phyloP scores from a whole-genome alignment of 176 grass and related monocot species.

The Oryza brachyantha region DNA sequence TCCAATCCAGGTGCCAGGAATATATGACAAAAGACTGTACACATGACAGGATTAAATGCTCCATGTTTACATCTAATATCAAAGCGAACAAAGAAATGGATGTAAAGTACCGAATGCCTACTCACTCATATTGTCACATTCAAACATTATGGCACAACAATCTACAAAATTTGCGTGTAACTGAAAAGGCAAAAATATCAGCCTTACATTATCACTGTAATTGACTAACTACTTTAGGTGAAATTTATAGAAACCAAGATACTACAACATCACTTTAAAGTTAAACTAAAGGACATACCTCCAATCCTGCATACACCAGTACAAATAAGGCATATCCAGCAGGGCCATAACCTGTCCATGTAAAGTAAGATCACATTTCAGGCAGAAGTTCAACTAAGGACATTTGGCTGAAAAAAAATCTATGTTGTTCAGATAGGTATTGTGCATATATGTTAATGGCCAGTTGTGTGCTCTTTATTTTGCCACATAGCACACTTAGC shows the following conservation, averaged over 20 bases:
- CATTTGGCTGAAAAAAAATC: neutral
- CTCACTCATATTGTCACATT: neutral
- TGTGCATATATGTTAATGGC: neutral
- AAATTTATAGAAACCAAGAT: neutral
- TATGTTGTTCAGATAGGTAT: constrained; percentile 19
- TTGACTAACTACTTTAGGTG: neutral
- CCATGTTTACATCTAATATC: neutral
- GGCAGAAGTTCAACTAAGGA: neutral
- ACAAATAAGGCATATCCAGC: constrained; percentile 94
- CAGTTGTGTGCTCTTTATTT: neutral
- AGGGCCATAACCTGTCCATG: constrained; percentile 78
- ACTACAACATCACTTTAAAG: neutral
- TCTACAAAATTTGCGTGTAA: neutral
- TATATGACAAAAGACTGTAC: neutral
- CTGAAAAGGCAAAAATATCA: neutral
- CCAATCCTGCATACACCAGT: constrained; percentile 85
- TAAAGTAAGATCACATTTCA: constrained; percentile 6
- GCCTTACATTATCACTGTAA: neutral
- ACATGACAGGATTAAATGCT: neutral
- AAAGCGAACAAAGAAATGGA: neutral
- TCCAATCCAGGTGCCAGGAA: constrained; percentile 10
- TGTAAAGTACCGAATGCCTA: neutral
- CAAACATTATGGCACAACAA: neutral
- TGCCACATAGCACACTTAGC: neutral
- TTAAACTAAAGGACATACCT: constrained; percentile 49